phyloP scores from a whole-genome alignment of 192 early-diverging fungal species.

The Thamnidium elegans region DNA sequence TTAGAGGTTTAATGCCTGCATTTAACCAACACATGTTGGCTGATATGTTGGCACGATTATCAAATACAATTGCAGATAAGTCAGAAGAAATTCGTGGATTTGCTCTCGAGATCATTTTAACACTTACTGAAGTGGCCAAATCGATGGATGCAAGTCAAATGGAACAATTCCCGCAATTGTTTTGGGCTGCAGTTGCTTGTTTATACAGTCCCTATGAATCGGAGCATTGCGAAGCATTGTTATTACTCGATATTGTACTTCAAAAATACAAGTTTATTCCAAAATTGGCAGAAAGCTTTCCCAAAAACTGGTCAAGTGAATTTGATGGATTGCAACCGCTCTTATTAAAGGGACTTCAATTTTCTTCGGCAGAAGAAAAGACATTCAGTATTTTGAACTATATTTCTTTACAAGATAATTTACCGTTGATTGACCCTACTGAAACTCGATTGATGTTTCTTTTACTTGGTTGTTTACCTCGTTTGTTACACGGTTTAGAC shows the following conservation, averaged over 20 bases:
- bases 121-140: conserved; percentile 62
- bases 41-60: conserved; percentile 71
- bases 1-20: conserved; percentile 65
- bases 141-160: conserved; percentile 52
- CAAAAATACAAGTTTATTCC: conserved; percentile 45
- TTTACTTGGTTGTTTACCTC: conserved; percentile 66
- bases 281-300: conserved; percentile 59
- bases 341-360: conserved; percentile 68
- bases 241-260: conserved; percentile 62
- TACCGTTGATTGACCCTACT: conserved; percentile 61
- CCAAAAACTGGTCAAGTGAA: conserved; percentile 69
- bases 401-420: conserved; percentile 53
- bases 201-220: conserved; percentile 71
- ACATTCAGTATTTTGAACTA: conserved; percentile 58
- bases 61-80: conserved; percentile 73
- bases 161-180: conserved; percentile 72
- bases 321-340: conserved; percentile 76
- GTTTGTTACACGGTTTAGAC: conserved; percentile 66
- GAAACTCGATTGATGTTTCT: conserved; percentile 56
- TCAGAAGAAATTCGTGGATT: conserved; percentile 78
- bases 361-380: conserved; percentile 49
- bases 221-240: conserved; percentile 70
- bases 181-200: conserved; percentile 77
- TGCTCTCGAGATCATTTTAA: conserved; percentile 71
- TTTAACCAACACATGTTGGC: conserved; percentile 74